Conservation (phyloP, 805 yeast genomes). For the Hanseniaspora clermontiae region DNA sequence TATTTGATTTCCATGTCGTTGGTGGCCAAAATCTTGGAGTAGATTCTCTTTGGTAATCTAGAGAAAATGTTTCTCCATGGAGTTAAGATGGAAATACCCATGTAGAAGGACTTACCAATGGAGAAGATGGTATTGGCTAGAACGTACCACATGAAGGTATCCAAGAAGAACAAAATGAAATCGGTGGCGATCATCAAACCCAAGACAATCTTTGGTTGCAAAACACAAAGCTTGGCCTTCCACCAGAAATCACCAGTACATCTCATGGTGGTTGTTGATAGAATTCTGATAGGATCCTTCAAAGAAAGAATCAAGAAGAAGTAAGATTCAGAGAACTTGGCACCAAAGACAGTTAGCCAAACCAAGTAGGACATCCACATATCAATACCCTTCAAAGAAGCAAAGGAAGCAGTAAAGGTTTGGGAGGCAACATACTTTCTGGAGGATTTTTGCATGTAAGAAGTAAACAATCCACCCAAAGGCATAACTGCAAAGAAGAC, state of each 20-base stretch:
- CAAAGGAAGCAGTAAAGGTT: slow-evolving; percentile 87
- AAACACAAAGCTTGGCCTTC: slow-evolving; percentile 56
- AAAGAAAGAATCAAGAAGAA: slow-evolving; percentile 77
- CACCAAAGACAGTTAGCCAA: slow-evolving; percentile 81
- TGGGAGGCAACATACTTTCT: slow-evolving; percentile 87
- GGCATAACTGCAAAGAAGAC: slow-evolving; percentile 90
- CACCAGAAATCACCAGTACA: slow-evolving; percentile 94
- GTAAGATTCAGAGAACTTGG: slow-evolving; percentile 83
- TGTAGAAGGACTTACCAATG: slow-evolving; percentile 92
- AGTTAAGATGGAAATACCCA: slow-evolving; percentile 96
- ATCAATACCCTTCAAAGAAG: slow-evolving; percentile 70
- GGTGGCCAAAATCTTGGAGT: slow-evolving; percentile 93
- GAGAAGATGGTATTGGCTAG: slow-evolving; percentile 89
- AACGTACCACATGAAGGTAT: slow-evolving; percentile 98
- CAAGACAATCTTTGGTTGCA: slow-evolving; percentile 78
- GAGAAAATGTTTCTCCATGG: slow-evolving; percentile 99
- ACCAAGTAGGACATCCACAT: slow-evolving; percentile 92
- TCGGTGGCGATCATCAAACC: slow-evolving; percentile 91
- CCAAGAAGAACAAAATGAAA: slow-evolving; percentile 90
- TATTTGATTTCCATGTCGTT: slow-evolving; percentile 98
- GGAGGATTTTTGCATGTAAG: slow-evolving; percentile 74
- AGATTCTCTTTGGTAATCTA: slow-evolving; percentile 95
- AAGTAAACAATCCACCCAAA: slow-evolving; percentile 86
- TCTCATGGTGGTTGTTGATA: slow-evolving; percentile 77
- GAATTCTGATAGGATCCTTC: slow-evolving; percentile 86